Base-by-base conservation (phyloP, 2,329 filamentous ascomycete genomes). In the Fusarium paranaense region DNA sequence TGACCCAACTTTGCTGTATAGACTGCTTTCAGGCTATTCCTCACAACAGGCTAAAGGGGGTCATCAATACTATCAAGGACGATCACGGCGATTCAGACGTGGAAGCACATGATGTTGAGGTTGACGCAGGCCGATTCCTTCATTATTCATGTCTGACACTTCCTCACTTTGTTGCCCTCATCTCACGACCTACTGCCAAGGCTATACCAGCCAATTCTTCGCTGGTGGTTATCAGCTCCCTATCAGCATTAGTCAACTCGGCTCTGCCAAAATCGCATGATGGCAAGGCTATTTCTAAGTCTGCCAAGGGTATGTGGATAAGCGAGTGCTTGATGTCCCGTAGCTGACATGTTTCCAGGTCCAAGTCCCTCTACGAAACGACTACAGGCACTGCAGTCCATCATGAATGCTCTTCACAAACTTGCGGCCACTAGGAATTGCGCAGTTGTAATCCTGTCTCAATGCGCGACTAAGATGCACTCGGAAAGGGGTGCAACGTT, bases 401-500 rank as follows among this genome's bases (percentile, higher is more conserved):
- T 97, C 32, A 90, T 94, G 69, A 91, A 89, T 66, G 90, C 92
- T 5, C 83, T 98, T 13, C 90, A 92, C 70, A 95, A 92, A 77
- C 87, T 97, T 13, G 94, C 95, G 6, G 91, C 92, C 13, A 89
- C 92, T 33, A 89, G 90, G 72, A 89, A 94, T 77, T 87, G 95
- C 62, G 93, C 94, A 27, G 86, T 97, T 47, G 85, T 98, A 4
- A 81, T 97, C 22, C 87, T 95, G 58, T 95, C 92, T 40, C 95
- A 97, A 80, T 94, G 93, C 68, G 93, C 92, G 47, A 97, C 94
- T n/a, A 93, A 92, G 74, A 92, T 97, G 83, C 91, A 93, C 71
- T 86, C 87, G 5, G 91, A 89, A 72, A 87, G 85, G 73, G 89
- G 87, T 74, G 93, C 95, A 16, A 89, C 92, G 13, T 85, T 98